Conservation (phyloP, 2,329 filamentous ascomycete species). For the Alternaria angustiovoidea region DNA sequence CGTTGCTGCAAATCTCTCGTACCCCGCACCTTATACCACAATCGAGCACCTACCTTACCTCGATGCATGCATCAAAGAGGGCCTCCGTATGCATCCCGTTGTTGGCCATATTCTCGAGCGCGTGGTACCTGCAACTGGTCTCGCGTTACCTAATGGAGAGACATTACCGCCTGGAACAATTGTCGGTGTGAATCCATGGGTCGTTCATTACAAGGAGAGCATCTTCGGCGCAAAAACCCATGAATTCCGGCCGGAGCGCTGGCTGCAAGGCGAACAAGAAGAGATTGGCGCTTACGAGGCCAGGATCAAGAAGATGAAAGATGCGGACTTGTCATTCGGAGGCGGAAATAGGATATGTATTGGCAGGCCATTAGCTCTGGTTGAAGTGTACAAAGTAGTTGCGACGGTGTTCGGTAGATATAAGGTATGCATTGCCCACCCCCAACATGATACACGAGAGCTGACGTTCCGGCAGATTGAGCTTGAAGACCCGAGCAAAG, state of each 20-base stretch:
- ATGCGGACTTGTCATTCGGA: conserved; percentile 43
- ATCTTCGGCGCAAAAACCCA: conserved; percentile 32
- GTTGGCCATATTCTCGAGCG: conserved; percentile 45
- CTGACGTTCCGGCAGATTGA: conserved; percentile 39
- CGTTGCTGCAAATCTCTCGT: conserved; percentile 22
- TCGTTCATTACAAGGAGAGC: conserved; percentile 29
- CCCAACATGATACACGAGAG: not conserved
- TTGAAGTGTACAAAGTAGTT: conserved; percentile 59
- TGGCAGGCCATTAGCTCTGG: conserved; percentile 37
- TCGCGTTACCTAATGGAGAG: conserved; percentile 30
- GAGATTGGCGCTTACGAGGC: conserved; percentile 22
- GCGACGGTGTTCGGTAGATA: conserved; percentile 51
- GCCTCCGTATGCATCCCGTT: conserved; percentile 55
- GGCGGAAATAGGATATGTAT: conserved; percentile 42
- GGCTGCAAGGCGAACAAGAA: conserved; percentile 32
- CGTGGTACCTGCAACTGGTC: conserved; percentile 34
- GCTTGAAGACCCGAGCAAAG: conserved; percentile 45
- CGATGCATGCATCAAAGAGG: conserved; percentile 58
- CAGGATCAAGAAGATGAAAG: conserved; percentile 45
- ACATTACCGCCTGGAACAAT: conserved; percentile 42
- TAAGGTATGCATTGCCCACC: conserved; percentile 51
- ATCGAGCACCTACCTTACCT: conserved; percentile 52
- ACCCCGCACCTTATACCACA: conserved; percentile 26
- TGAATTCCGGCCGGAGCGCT: conserved; percentile 46
- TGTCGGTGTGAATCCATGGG: conserved; percentile 46